A percentile compares a stretch with the other conserved stretches of the same genome.
phyloP scores from a whole-genome alignment of 305 asterid genomes.

The Coffea humblotiana region DNA sequence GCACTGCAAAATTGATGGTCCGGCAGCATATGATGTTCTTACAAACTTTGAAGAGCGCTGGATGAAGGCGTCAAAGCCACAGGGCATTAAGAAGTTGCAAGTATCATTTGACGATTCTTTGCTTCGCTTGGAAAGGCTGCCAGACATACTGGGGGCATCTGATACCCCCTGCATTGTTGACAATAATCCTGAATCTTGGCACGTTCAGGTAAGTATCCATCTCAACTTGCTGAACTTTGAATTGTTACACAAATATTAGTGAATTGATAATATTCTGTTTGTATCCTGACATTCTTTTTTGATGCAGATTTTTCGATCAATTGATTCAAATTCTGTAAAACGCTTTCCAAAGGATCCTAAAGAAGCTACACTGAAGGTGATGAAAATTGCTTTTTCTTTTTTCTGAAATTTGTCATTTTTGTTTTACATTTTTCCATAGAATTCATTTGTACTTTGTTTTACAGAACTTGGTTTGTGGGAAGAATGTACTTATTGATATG shows the following conservation, averaged over 20 bases:
- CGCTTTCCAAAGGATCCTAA: conserved; percentile 93
- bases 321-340: conserved; percentile 95
- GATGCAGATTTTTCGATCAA: conserved; percentile 88
- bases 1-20: conserved; percentile 94
- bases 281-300: conserved; percentile 21
- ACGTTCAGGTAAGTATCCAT: conserved; percentile 66
- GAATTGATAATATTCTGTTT: conserved; percentile 5
- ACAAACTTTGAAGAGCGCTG: conserved; percentile 94
- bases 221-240: conserved; percentile 9
- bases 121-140: conserved; percentile 86
- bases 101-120: conserved; percentile 79
- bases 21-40: conserved; percentile 95
- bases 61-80: conserved; percentile 90
- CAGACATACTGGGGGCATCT: conserved; percentile 70
- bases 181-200: conserved; percentile 86
- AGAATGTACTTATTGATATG: conserved; percentile 93
- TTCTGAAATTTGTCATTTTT: neutral
- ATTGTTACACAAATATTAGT: neutral
- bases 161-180: conserved; percentile 70
- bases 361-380: conserved; percentile 71
- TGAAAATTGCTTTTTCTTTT: conserved; percentile 23
- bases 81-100: conserved; percentile 78
- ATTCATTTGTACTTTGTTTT: conserved; percentile 19
- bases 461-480: conserved; percentile 92
- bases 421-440: neutral